A percentile compares a stretch with the other conserved stretches of the same genome.
These are phyloP conservation scores for Trypanosoma rangeli DNA, from an alignment of 208 protist species.

Conservation along the genomic window DNA sequence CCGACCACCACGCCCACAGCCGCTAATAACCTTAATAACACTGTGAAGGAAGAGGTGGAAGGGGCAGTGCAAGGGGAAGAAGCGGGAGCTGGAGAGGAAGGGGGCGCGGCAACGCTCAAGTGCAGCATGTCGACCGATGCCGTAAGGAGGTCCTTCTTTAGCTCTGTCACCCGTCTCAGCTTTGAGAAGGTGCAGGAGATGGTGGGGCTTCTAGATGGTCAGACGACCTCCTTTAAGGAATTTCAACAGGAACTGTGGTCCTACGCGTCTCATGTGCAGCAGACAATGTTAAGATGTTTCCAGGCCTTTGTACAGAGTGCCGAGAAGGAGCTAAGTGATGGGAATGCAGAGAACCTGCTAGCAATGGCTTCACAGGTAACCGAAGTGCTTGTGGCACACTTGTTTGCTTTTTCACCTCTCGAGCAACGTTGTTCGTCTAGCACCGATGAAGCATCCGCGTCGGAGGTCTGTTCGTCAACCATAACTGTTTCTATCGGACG, in stretches of 20 bases:
- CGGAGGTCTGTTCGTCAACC: background rate
- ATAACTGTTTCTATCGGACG: constrained; percentile 25
- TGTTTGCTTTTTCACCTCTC: constrained; percentile 21
- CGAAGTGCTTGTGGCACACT: constrained; percentile 2
- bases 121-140: background rate
- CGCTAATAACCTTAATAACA: background rate
- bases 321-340: background rate
- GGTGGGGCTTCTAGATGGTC: constrained; percentile 22
- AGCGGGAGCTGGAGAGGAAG: background rate
- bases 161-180: constrained; percentile 20
- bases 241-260: constrained; percentile 23
- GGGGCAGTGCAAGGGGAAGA: background rate
- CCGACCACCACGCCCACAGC: background rate
- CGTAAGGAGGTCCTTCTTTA: constrained; percentile 17
- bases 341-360: background rate
- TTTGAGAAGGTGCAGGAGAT: constrained; percentile 21
- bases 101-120: background rate
- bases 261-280: constrained; percentile 22
- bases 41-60: background rate
- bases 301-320: constrained; percentile 5
- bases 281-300: constrained; percentile 13
- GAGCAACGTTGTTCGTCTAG: background rate
- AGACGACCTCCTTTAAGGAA: constrained; percentile 13
- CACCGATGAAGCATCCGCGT: background rate
- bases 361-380: constrained; percentile 17